phyloP scores from a whole-genome alignment of 108 stramenopile genomes.

The Cyclotella kingstonii region DNA sequence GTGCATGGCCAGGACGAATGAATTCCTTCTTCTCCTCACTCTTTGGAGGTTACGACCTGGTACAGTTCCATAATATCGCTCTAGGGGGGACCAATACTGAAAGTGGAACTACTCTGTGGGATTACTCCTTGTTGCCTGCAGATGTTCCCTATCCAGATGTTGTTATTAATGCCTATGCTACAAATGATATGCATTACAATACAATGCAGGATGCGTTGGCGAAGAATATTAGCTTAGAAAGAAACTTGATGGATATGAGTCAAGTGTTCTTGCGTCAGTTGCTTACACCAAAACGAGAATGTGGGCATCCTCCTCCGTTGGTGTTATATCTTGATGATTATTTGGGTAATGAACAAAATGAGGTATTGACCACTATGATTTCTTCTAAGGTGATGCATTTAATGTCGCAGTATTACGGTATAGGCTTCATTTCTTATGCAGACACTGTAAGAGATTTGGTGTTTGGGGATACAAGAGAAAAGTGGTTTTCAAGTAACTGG shows the following conservation, averaged over 20 bases:
- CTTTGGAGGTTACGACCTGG: slow-evolving; percentile 28
- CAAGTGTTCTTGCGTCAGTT: slow-evolving; percentile 62
- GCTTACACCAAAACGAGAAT: slow-evolving; percentile 36
- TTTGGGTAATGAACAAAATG: slow-evolving; percentile 73
- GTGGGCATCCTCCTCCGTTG: slow-evolving; percentile 49
- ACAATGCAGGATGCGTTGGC: slow-evolving; percentile 38
- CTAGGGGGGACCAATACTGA: slow-evolving; percentile 82
- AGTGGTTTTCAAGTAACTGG: slow-evolving; percentile 67
- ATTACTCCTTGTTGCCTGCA: slow-evolving; percentile 67
- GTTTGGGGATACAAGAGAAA: slow-evolving; percentile 67
- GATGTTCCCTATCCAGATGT: slow-evolving; percentile 71
- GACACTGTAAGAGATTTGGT: slow-evolving; percentile 70
- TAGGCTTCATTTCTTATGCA: slow-evolving; percentile 68
- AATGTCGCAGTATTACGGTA: slow-evolving; percentile 71
- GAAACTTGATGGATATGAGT: slow-evolving; percentile 60
- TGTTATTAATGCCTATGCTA: slow-evolving; percentile 75
- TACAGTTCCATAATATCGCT: slow-evolving; percentile 59
- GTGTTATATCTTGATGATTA: slow-evolving; percentile 78
- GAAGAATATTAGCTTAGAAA: slow-evolving; percentile 55
- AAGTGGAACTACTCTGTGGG: slow-evolving; percentile 60
- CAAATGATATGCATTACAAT: slow-evolving; percentile 82
- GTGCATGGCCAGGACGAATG: slow-evolving; percentile 67
- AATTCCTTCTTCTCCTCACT: slow-evolving; percentile 20
- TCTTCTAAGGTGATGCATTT: slow-evolving; percentile 56
- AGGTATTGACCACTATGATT: slow-evolving; percentile 56